These are phyloP conservation scores for Lanmaoa rubissima DNA, from an alignment of 768 basidiomycete species.

Conservation along the genomic window DNA sequence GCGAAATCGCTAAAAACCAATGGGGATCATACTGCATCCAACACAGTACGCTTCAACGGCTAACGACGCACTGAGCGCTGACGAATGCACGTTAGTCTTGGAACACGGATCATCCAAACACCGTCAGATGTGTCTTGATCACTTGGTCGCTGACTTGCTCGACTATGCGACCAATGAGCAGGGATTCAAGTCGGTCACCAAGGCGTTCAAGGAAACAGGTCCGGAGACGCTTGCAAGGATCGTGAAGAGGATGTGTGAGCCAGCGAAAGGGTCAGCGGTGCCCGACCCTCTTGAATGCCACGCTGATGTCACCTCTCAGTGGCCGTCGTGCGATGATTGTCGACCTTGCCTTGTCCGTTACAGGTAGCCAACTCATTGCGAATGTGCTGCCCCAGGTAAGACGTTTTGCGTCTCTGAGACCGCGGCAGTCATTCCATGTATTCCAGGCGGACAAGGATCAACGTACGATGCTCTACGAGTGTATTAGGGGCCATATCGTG, in stretches of 20 bases:
- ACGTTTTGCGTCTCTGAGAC: not conserved
- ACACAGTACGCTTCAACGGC: conserved; percentile 56
- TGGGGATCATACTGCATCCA: conserved; percentile 90
- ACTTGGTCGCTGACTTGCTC: conserved; percentile 70
- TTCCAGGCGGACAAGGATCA: conserved; percentile 82
- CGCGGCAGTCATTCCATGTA: conserved; percentile 7
- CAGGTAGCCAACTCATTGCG: conserved; percentile 84
- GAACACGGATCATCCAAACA: conserved; percentile 82
- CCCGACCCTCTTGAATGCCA: not conserved
- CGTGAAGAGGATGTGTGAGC: conserved; percentile 82
- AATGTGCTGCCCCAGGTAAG: conserved; percentile 74
- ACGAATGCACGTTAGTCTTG: conserved; percentile 48
- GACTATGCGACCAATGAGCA: conserved; percentile 82
- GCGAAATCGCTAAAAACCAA: conserved; percentile 80
- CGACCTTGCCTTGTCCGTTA: conserved; percentile 78
- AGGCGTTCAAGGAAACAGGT: conserved; percentile 83
- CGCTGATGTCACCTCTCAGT: conserved; percentile 34
- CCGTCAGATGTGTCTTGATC: conserved; percentile 72
- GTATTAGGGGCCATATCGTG: conserved; percentile 84
- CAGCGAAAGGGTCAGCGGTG: conserved; percentile 64
- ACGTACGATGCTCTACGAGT: conserved; percentile 76
- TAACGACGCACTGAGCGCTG: conserved; percentile 2
- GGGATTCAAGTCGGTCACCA: conserved; percentile 84
- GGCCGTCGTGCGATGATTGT: conserved; percentile 83
- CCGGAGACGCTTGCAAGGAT: conserved; percentile 72